Evolutionary conservation across 805 yeast species (phyloP).

Genomic region (Schwanniomyces pseudopolymorphus): DNA sequence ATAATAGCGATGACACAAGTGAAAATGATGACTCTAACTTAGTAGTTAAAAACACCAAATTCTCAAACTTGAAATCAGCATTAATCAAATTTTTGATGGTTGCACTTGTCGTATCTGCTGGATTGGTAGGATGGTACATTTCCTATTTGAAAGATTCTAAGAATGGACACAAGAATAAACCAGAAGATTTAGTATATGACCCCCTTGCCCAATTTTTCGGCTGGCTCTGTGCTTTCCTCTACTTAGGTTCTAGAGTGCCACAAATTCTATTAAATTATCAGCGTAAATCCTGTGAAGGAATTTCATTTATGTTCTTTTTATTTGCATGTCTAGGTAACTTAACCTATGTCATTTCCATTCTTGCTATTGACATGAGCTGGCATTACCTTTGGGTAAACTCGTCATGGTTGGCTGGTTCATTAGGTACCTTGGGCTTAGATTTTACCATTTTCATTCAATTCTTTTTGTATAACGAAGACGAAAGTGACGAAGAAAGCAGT

Average conservation of each 20-base stretch:
- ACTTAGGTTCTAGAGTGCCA: conserved; percentile 88
- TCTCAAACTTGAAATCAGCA: conserved; percentile 20
- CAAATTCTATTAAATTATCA: conserved; percentile 83
- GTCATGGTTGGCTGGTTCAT: conserved; percentile 89
- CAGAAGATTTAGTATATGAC: conserved; percentile 59
- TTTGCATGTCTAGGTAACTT: conserved; percentile 95
- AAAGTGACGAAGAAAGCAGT: conserved; percentile 6
- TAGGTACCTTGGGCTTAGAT: conserved; percentile 84
- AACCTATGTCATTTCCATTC: conserved; percentile 84
- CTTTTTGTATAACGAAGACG: conserved; percentile 61
- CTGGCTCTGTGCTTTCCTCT: conserved; percentile 69
- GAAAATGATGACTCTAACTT: neutral
- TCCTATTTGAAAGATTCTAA: conserved; percentile 50
- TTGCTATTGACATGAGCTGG: conserved; percentile 69
- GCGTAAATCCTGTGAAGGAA: conserved; percentile 93
- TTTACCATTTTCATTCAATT: conserved; percentile 83
- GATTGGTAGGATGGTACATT: conserved; percentile 84
- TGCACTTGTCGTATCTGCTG: conserved; percentile 66
- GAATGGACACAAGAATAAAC: conserved; percentile 29
- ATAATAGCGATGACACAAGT: conserved; percentile 25
- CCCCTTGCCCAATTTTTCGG: conserved; percentile 87
- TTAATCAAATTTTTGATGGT: conserved; percentile 52
- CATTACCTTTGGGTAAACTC: conserved; percentile 77
- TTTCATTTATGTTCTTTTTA: conserved; percentile 86
- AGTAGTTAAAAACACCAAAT: conserved; percentile 1